Evolutionary conservation across 768 basidiomycete species (phyloP).

Genomic region (Auricularia sp.): DNA sequence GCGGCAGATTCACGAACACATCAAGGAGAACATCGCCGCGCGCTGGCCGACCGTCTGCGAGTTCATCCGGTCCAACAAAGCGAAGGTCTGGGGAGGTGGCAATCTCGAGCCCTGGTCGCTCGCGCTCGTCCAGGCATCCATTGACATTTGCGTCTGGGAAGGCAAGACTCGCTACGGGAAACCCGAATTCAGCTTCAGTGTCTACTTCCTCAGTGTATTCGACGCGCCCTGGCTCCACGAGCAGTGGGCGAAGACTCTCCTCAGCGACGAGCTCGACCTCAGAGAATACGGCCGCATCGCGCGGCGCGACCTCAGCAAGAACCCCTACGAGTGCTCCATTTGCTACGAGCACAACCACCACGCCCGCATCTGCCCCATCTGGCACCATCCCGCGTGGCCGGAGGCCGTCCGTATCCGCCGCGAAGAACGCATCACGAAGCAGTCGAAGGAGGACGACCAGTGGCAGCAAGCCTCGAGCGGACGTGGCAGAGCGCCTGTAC

Average conservation of each 20-base stretch:
- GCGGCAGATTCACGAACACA: not conserved
- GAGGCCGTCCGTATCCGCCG: not conserved
- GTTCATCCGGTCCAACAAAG: not conserved
- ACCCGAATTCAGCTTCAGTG: not conserved
- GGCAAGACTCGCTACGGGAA: not conserved
- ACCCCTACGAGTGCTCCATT: not conserved
- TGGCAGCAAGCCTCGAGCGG: too few species aligned
- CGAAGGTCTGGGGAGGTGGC: not conserved
- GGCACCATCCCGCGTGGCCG: not conserved
- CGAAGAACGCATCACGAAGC: not conserved
- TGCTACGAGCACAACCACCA: not conserved
- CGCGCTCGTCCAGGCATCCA: not conserved
- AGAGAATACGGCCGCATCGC: not conserved
- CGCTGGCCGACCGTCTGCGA: not conserved
- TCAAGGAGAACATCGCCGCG: not conserved
- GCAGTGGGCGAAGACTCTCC: not conserved
- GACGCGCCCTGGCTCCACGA: not conserved
- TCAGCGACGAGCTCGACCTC: not conserved
- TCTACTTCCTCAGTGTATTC: not conserved
- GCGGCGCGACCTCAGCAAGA: not conserved
- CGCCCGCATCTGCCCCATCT: not conserved
- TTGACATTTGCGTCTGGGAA: not conserved
- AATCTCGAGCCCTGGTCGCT: not conserved
- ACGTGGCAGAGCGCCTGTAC: too few species aligned
- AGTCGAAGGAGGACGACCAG: too few species aligned